Evolutionary conservation across 768 basidiomycete genomes (phyloP).

Genomic region (Tremella yokohamensis): DNA sequence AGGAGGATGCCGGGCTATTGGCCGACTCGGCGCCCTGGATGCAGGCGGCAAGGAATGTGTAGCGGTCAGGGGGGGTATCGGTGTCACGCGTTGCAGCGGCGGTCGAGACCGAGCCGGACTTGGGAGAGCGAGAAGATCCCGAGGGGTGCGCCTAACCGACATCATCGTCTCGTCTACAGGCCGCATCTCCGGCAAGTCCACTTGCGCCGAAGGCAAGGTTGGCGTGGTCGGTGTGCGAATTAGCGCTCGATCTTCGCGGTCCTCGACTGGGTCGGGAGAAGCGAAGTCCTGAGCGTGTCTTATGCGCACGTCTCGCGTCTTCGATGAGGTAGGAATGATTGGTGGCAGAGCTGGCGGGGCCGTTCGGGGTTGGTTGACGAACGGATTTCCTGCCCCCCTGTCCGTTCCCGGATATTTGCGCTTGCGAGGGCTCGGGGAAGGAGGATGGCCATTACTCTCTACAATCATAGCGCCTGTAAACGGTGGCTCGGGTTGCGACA

Average conservation of each 20-base stretch:
- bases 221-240: conserved; percentile 2
- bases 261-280: conserved; percentile 19
- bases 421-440: too few species aligned
- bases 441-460: too few species aligned
- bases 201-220: neutral
- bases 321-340: neutral
- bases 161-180: too few species aligned
- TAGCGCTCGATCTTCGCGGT: conserved; percentile 27
- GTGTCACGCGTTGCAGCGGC: neutral
- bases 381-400: neutral
- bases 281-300: conserved; percentile 12
- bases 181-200: neutral
- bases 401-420: neutral
- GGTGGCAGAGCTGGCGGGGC: neutral
- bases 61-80: neutral
- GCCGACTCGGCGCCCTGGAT: neutral
- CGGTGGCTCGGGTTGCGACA: too few species aligned
- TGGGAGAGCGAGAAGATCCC: too few species aligned
- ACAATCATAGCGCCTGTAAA: too few species aligned
- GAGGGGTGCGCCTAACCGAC: too few species aligned
- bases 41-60: neutral
- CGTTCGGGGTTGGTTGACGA: neutral
- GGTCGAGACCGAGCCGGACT: too few species aligned
- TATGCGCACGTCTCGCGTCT: neutral
- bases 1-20: too few species aligned